Evolutionary conservation across 2,329 filamentous ascomycete species (phyloP).

Genomic region (Didymellaceae sp.): DNA sequence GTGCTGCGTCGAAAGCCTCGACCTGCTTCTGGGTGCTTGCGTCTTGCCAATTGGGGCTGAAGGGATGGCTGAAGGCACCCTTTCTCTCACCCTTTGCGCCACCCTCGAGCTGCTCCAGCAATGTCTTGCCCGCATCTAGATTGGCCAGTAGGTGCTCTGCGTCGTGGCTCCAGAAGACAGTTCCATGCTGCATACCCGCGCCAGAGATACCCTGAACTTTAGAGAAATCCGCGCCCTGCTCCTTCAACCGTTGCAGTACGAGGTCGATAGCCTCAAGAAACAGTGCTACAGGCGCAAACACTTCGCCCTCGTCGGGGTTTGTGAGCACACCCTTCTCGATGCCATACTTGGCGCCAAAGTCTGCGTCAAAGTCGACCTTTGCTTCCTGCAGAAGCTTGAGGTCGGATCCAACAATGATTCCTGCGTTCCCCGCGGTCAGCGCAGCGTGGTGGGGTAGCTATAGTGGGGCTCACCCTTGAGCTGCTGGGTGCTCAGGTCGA

Average conservation of each 20-base stretch:
- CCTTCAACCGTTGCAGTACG: slow-evolving; percentile 75
- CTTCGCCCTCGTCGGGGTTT: slow-evolving; percentile 82
- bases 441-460: slow-evolving; percentile 40
- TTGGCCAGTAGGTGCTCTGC: slow-evolving; percentile 69
- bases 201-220: slow-evolving; percentile 84
- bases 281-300: slow-evolving; percentile 90
- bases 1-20: slow-evolving; percentile 78
- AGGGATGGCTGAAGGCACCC: slow-evolving; percentile 79
- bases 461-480: slow-evolving; percentile 72
- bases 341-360: slow-evolving; percentile 68
- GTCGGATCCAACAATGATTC: slow-evolving; percentile 81
- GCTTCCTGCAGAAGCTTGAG: slow-evolving; percentile 82
- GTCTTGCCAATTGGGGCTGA: slow-evolving; percentile 97
- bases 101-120: slow-evolving; percentile 73
- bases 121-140: slow-evolving; percentile 65
- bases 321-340: slow-evolving; percentile 87
- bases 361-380: slow-evolving; percentile 93
- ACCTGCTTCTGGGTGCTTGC: slow-evolving; percentile 92
- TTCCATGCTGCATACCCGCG: slow-evolving; percentile 96
- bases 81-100: slow-evolving; percentile 48
- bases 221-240: slow-evolving; percentile 73
- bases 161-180: slow-evolving; percentile 84
- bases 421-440: slow-evolving; percentile 52
- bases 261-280: slow-evolving; percentile 94
- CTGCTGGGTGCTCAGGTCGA: slow-evolving; percentile 96